Evolutionary conservation across 257 asterid species (phyloP), one percentile per base, ranked within the genome.

Genomic region (Vinca minor): DNA sequence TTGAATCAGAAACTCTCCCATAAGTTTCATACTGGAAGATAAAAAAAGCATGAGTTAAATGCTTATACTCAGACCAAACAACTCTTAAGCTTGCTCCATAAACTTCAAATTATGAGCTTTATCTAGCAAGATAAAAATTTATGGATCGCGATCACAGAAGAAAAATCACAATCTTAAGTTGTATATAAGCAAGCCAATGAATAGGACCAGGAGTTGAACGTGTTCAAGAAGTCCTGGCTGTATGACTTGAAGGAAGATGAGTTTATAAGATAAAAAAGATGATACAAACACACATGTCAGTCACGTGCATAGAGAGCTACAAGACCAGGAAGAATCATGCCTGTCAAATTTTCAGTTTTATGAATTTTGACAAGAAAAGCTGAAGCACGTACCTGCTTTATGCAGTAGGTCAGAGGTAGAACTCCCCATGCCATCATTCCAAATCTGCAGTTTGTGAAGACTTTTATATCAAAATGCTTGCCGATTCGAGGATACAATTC

Each of bases 341-440:
- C n/a, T 11, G 8, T 11, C n/a, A n/a, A n/a, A n/a, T 12, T 20
- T 38, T 23, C 21, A 56, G 31, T 3, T 39, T 23, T 55, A 52
- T 35, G 25, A 46, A 21, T 2, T 34, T 41, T 45, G 53, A 25
- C 58, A 28, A 41, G 28, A 70, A 62, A 62, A 29, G 65, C 29
- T 5, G 35, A 65, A 41, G 36, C 53, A 72, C 36, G 15, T 76
- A 92, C 98, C 98, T 92, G 98, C 73, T 92, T 92, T 73, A 92
- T 87, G 86, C 96, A 89, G 74, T 89, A 92, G 14, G 98, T 92
- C 67, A 92, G 75, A 38, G 96, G 86, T 75, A 92, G 96, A 76
- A 92, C 96, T 52, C 89, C 98, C 98, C 98, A 92, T 42, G 96
- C 85, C 91, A 92, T 92, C 98, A 92, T 92, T 71, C 98, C 98